Percentiles rank a stretch among this genome's conserved stretches.
Conservation (phyloP, 2,329 filamentous ascomycete species). For the Fusarium beomiforme region DNA sequence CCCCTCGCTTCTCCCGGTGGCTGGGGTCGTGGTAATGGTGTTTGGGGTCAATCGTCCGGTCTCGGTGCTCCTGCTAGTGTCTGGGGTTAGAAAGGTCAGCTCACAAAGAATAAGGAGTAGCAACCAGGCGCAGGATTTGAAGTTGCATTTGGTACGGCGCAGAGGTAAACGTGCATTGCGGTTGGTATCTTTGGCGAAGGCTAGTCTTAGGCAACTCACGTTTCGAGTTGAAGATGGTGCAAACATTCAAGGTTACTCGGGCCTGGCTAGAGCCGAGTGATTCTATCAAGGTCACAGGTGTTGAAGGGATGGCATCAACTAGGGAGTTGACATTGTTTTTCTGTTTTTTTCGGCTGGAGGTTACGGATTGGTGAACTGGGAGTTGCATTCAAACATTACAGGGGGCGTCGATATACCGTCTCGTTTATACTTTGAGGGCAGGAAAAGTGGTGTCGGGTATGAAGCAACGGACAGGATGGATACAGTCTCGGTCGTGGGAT, state of each 20-base stretch:
- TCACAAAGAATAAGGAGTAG: neutral
- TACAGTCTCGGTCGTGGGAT: slow-evolving; percentile 15
- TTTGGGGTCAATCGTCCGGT: slow-evolving; percentile 85
- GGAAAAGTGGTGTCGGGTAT: slow-evolving; percentile 27
- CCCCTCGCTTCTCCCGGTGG: slow-evolving; percentile 88
- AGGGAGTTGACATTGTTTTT: slow-evolving; percentile 43
- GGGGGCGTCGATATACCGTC: slow-evolving; percentile 38
- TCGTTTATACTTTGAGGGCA: slow-evolving; percentile 35
- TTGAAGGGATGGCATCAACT: slow-evolving; percentile 40
- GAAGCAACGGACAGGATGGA: slow-evolving; percentile 30
- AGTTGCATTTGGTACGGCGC: slow-evolving; percentile 44
- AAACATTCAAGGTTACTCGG: slow-evolving; percentile 27
- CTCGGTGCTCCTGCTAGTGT: slow-evolving; percentile 92
- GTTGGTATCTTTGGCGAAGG: slow-evolving; percentile 28
- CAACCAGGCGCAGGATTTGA: slow-evolving; percentile 28
- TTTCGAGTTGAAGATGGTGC: slow-evolving; percentile 13
- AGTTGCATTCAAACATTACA: slow-evolving; percentile 44
- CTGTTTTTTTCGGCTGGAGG: slow-evolving; percentile 35
- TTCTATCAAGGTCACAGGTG: slow-evolving; percentile 32
- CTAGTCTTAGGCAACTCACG: slow-evolving; percentile 15
- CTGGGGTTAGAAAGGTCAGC: slow-evolving; percentile 74
- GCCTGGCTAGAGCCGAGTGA: slow-evolving; percentile 34
- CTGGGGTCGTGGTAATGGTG: slow-evolving; percentile 83
- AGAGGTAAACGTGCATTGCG: slow-evolving; percentile 39
- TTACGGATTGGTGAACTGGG: slow-evolving; percentile 35